These are phyloP conservation scores for Xylaria hypoxylon DNA, from an alignment of 2,329 filamentous ascomycete species.

Conservation along the genomic window DNA sequence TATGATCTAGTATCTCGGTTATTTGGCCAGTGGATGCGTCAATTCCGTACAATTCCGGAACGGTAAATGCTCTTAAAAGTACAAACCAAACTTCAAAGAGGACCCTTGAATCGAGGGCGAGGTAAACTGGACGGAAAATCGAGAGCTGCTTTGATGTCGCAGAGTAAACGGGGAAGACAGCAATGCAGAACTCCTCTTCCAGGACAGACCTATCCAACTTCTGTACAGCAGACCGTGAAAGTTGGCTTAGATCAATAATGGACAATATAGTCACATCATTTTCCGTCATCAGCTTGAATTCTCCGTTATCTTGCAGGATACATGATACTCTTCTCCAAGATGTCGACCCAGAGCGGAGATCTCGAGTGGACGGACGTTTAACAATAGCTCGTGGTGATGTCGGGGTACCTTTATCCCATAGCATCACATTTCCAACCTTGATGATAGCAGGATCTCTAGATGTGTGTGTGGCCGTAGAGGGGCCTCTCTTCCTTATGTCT, in stretches of 20 bases:
- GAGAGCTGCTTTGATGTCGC: constrained; percentile 77
- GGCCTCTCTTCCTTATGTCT: constrained; percentile 58
- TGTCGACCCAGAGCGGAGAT: constrained; percentile 64
- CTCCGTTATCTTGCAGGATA: constrained; percentile 93
- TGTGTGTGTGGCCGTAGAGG: constrained; percentile 52
- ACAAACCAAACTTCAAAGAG: constrained; percentile 99
- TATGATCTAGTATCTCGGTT: constrained; percentile 56
- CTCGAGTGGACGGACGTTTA: constrained; percentile 67
- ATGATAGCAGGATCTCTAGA: constrained; percentile 84
- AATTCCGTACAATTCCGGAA: constrained; percentile 86
- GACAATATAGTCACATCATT: constrained; percentile 83
- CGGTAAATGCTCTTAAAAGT: constrained; percentile 87
- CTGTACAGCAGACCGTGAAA: constrained; percentile 91
- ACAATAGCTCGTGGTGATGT: constrained; percentile 67
- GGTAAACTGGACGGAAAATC: constrained; percentile 86
- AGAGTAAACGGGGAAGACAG: constrained; percentile 94
- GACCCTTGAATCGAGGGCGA: constrained; percentile 86
- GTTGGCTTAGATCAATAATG: constrained; percentile 85
- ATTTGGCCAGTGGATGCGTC: constrained; percentile 59
- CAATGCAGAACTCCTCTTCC: constrained; percentile 93
- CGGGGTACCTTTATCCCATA: constrained; percentile 84
- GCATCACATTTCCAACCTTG: constrained; percentile 90
- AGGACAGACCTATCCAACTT: constrained; percentile 89
- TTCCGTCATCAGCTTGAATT: constrained; percentile 90
- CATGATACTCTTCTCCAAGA: constrained; percentile 92